phyloP scores from a whole-genome alignment of 2,329 filamentous ascomycete species.

The Microdochium bolleyi region DNA sequence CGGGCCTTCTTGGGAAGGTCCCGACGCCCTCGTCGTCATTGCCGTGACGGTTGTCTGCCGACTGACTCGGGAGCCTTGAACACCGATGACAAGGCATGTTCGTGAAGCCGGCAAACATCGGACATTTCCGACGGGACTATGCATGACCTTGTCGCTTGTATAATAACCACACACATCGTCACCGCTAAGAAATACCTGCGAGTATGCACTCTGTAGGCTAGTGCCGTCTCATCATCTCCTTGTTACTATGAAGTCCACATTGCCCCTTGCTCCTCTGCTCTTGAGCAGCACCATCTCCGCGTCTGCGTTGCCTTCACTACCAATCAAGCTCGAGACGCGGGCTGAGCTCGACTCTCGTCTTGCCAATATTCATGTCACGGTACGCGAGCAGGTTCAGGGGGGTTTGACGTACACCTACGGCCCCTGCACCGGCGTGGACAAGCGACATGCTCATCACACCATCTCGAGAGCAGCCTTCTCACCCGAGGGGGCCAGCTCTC shows the following conservation, averaged over 20 bases:
- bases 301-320: constrained; percentile 8
- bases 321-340: constrained; percentile 25
- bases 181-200: background rate
- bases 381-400: constrained; percentile 13
- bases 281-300: constrained; percentile 2
- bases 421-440: constrained; percentile 12
- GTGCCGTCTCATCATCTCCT: background rate
- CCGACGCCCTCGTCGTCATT: background rate
- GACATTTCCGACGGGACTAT: background rate
- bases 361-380: constrained; percentile 22
- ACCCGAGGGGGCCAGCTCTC: constrained; percentile 11
- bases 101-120: background rate
- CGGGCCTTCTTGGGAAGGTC: background rate
- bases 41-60: background rate
- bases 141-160: background rate
- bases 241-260: constrained; percentile 1
- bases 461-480: constrained; percentile 10
- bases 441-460: constrained; percentile 16
- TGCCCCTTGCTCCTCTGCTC: constrained; percentile 3
- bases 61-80: background rate
- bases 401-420: constrained; percentile 23
- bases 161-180: background rate
- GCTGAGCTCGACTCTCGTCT: constrained; percentile 21
- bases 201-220: background rate
- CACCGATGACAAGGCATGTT: background rate